Percentiles rank a stretch among this genome's conserved stretches.
These are phyloP conservation scores for Phaeosphaeriaceae sp. DNA, from an alignment of 2,329 filamentous ascomycete species.

Conservation along the genomic window DNA sequence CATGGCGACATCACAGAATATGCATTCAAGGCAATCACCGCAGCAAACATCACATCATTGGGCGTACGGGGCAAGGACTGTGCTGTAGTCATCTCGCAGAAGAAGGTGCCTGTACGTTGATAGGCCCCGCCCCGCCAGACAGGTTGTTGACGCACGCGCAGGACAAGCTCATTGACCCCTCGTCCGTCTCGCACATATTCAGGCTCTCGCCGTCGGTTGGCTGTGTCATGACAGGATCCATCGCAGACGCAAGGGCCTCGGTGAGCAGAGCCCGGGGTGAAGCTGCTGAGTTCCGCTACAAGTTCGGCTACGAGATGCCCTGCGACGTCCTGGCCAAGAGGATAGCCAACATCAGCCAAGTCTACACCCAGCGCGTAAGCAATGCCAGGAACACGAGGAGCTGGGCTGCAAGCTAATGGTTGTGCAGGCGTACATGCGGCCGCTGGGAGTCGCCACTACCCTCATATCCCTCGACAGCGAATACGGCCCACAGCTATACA, in stretches of 20 bases:
- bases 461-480: conserved; percentile 94
- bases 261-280: conserved; percentile 93
- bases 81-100: conserved; percentile 96
- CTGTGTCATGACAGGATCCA: conserved; percentile 98
- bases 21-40: conserved; percentile 99
- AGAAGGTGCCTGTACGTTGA: conserved; percentile 92
- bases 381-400: conserved; percentile 4
- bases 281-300: conserved; percentile 97
- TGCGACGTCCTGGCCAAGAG: conserved; percentile 96
- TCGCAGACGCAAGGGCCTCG: conserved; percentile 93
- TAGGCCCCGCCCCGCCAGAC: conserved; percentile 9
- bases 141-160: conserved; percentile 49
- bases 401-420: conserved; percentile 36
- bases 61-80: conserved; percentile 96
- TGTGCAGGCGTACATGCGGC: conserved; percentile 90
- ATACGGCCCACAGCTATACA: conserved; percentile 93
- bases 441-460: conserved; percentile 93
- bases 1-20: conserved; percentile 72
- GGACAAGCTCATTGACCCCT: conserved; percentile 99
- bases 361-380: conserved; percentile 93
- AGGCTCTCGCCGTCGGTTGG: conserved; percentile 94
- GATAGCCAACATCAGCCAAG: conserved; percentile 98
- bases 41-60: conserved; percentile 98
- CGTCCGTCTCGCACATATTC: conserved; percentile 97
- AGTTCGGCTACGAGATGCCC: conserved; percentile 99